phyloP scores from a whole-genome alignment of 2,329 filamentous ascomycete genomes.

The Talaromyces sp. region DNA sequence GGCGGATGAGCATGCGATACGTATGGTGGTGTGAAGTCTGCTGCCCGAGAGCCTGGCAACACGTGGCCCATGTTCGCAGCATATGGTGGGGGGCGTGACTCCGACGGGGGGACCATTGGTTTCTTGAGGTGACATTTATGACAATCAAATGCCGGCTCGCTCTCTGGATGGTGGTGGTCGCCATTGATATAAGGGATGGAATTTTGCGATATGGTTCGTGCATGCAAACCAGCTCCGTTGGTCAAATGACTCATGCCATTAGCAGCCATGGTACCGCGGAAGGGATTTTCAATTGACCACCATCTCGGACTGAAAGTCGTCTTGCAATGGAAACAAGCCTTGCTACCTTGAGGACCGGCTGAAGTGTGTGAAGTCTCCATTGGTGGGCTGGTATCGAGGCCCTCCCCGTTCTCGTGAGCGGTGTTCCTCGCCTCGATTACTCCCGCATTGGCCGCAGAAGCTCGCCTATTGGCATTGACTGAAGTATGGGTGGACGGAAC shows the following conservation, averaged over 20 bases:
- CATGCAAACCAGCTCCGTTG: conserved; percentile 28
- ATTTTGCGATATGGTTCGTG: conserved; percentile 22
- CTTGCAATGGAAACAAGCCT: conserved; percentile 38
- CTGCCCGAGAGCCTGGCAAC: conserved; percentile 21
- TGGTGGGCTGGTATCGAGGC: conserved; percentile 8
- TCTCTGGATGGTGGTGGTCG: conserved; percentile 16
- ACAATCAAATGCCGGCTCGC: conserved; percentile 51
- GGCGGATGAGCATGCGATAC: conserved; percentile 26
- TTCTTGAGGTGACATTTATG: conserved; percentile 64
- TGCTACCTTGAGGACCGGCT: conserved; percentile 17
- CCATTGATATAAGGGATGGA: conserved; percentile 23
- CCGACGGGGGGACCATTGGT: conserved; percentile 20
- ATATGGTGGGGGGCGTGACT: conserved; percentile 13
- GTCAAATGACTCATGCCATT: conserved; percentile 32
- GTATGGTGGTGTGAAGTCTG: conserved; percentile 29
- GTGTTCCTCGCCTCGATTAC: conserved; percentile 19
- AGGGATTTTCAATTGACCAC: conserved; percentile 55
- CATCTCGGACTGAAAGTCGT: conserved; percentile 48
- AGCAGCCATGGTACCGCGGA: conserved; percentile 43
- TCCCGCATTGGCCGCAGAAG: conserved; percentile 46
- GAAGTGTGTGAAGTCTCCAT: conserved; percentile 16
- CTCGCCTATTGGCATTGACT: conserved; percentile 47
- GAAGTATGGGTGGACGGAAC: conserved; percentile 22
- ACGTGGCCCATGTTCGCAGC: conserved; percentile 14
- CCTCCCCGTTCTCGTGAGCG: conserved; percentile 16